Percentiles rank a stretch among this genome's conserved stretches.
Evolutionary conservation across 352 stramenopile species (phyloP).

Genomic region (Pythium diclinum): DNA sequence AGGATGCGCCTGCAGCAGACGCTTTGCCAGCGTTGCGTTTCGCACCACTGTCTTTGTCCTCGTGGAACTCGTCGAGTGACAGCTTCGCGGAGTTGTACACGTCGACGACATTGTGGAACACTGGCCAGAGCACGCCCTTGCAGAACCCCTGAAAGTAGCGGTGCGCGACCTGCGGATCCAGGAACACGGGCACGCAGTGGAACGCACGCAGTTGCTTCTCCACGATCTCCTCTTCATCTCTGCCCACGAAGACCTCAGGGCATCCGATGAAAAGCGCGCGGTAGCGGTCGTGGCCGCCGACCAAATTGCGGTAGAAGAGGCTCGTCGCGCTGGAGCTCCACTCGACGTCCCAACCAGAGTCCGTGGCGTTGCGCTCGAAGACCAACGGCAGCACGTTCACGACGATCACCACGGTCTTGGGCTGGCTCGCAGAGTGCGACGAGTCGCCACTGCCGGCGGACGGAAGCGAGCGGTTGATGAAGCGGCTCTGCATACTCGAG

Average conservation of each 20-base stretch:
- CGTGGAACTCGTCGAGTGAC: slow-evolving; percentile 41
- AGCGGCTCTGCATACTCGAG: not conserved
- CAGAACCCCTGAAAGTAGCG: slow-evolving; percentile 93
- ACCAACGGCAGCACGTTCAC: slow-evolving; percentile 77
- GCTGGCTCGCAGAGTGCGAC: not conserved
- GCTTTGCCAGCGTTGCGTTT: not conserved
- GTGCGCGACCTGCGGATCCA: slow-evolving; percentile 84
- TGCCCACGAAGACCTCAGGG: slow-evolving; percentile 66
- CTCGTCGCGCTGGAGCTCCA: slow-evolving; percentile 72
- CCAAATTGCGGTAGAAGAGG: slow-evolving; percentile 77
- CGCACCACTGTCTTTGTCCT: not conserved
- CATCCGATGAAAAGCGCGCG: slow-evolving; percentile 69
- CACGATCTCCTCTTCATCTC: slow-evolving; percentile 55
- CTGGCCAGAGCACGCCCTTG: slow-evolving; percentile 97
- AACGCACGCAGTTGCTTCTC: slow-evolving; percentile 83
- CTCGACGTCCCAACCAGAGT: slow-evolving; percentile 53
- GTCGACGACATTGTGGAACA: slow-evolving; percentile 97
- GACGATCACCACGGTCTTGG: slow-evolving; percentile 71
- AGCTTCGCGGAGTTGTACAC: slow-evolving; percentile 90
- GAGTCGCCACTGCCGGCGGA: not conserved
- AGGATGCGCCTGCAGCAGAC: not conserved
- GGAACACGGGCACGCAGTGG: slow-evolving; percentile 95
- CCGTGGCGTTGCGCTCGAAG: slow-evolving; percentile 49
- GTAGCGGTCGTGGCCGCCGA: slow-evolving; percentile 47
- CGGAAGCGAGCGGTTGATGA: slow-evolving; percentile 1